Evolutionary conservation across 1,284 basidiomycete species (phyloP).

Genomic region (Boletus smithii): DNA sequence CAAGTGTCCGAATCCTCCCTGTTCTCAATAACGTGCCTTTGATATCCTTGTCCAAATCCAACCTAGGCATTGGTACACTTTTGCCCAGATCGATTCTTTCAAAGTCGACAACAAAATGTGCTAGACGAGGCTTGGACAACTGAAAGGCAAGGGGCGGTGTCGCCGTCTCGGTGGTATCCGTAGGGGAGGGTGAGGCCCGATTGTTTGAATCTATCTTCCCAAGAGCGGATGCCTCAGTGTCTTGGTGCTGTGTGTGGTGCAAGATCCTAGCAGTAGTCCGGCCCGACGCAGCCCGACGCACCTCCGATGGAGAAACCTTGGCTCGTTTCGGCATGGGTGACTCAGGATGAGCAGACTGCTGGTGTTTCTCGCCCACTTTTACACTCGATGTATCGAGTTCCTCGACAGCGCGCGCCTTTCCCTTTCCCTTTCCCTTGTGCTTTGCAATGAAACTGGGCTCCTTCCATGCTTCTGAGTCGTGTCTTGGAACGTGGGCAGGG

Average conservation of each 20-base stretch:
- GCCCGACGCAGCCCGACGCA: not conserved
- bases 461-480: conserved; percentile 29
- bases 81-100: conserved; percentile 7
- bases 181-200: conserved; percentile 1
- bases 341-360: conserved; percentile 4
- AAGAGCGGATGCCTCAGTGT: not conserved
- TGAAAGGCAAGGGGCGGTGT: not conserved
- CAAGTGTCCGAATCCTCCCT: conserved; percentile 28
- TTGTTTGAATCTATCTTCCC: conserved; percentile 1
- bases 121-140: conserved; percentile 18
- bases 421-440: conserved; percentile 21
- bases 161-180: not conserved
- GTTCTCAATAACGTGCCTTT: conserved; percentile 25
- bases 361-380: conserved; percentile 16
- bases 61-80: conserved; percentile 2
- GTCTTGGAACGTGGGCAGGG: conserved; percentile 4
- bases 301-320: conserved; percentile 4
- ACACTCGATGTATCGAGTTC: conserved; percentile 1
- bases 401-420: conserved; percentile 10
- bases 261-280: not conserved
- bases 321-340: conserved; percentile 14
- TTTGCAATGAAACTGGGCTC: conserved; percentile 28
- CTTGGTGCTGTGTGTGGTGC: not conserved
- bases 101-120: conserved; percentile 21
- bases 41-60: conserved; percentile 11